Percentiles rank a stretch among this genome's conserved stretches.
These are phyloP conservation scores for Aspergillus terreus DNA, from an alignment of 2,329 filamentous ascomycete species.

Conservation along the genomic window DNA sequence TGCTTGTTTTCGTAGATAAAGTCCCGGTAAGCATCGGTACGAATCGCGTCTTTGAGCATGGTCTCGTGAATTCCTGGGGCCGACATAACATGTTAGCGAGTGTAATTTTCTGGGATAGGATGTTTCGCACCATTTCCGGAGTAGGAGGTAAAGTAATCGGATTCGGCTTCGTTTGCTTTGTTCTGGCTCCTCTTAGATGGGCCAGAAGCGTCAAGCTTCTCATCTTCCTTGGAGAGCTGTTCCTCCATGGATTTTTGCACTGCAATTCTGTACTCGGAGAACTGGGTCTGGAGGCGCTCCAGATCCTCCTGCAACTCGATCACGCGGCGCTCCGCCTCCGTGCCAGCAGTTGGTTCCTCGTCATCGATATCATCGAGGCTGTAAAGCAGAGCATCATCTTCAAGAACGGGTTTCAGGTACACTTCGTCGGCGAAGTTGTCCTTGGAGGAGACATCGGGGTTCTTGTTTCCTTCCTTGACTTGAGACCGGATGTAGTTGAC, in stretches of 20 bases:
- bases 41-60: conserved; percentile 87
- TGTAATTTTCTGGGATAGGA: background rate
- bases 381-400: conserved; percentile 86
- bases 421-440: conserved; percentile 70
- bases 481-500: conserved; percentile 63
- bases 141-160: conserved; percentile 63
- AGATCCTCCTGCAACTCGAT: conserved; percentile 62
- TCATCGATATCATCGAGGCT: conserved; percentile 72
- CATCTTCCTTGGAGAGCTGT: conserved; percentile 58
- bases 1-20: conserved; percentile 92
- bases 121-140: conserved; percentile 60
- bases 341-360: conserved; percentile 25
- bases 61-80: conserved; percentile 79
- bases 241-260: conserved; percentile 65
- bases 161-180: conserved; percentile 51
- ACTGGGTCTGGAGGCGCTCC: conserved; percentile 57
- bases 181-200: conserved; percentile 22
- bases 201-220: conserved; percentile 27
- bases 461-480: conserved; percentile 42
- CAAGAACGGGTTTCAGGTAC: conserved; percentile 77
- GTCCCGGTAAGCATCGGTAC: conserved; percentile 88
- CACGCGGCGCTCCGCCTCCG: conserved; percentile 45
- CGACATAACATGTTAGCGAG: background rate
- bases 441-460: conserved; percentile 57
- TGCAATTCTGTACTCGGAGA: conserved; percentile 61